Conservation (phyloP, 306 rosid species). For the Acacia melanoxylon region DNA sequence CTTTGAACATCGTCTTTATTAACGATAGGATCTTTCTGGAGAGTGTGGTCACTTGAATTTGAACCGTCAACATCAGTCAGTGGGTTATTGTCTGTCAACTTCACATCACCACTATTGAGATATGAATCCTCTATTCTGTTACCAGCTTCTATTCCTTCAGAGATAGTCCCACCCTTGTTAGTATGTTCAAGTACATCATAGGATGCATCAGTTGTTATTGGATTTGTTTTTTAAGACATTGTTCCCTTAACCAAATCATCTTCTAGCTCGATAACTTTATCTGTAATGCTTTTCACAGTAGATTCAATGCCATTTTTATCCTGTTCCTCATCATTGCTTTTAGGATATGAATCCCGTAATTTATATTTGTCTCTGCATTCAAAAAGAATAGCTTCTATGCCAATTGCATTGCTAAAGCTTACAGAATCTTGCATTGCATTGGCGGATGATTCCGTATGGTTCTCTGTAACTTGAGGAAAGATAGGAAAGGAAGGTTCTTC, state of each 20-base stretch:
- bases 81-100: constrained; percentile 7
- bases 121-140: constrained; percentile 18
- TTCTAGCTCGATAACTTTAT: constrained; percentile 20
- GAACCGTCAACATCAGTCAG: constrained; percentile 8
- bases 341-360: constrained; percentile 10
- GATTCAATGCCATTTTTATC: constrained; percentile 14
- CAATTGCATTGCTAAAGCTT: constrained; percentile 1
- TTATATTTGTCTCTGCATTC: constrained; percentile 13
- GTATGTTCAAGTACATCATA: neutral
- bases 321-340: constrained; percentile 1
- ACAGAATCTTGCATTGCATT: constrained; percentile 19
- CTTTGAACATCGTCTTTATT: constrained; percentile 20
- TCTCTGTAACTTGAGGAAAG: constrained; percentile 12
- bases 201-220: constrained; percentile 24
- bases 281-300: constrained; percentile 12
- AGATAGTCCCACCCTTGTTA: neutral
- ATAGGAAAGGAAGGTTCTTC: constrained; percentile 29
- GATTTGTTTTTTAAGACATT: constrained; percentile 13
- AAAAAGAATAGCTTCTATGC: neutral
- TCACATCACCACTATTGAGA: neutral
- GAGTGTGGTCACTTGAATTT: neutral
- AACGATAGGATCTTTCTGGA: constrained; percentile 2
- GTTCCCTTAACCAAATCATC: constrained; percentile 18
- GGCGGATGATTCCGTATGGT: neutral
- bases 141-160: constrained; percentile 25